Percentiles rank a stretch among this genome's conserved stretches.
Conservation (phyloP, 257 asterid genomes). For the Solanum lycopersicoides region DNA sequence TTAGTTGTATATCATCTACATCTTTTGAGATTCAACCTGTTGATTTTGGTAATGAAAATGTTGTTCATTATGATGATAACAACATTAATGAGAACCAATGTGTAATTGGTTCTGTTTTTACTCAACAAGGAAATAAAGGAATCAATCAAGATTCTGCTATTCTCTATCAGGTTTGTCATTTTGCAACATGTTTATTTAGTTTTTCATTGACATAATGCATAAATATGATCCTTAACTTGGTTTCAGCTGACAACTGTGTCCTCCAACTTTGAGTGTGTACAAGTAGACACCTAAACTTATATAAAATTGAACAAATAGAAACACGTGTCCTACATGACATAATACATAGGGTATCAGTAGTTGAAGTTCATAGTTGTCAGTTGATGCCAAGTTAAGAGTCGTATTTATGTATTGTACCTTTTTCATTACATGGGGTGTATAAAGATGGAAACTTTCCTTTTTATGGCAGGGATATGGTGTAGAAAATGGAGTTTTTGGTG, state of each 20-base stretch:
- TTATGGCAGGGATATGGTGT: conserved; percentile 55
- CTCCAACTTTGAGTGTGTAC: too few species aligned
- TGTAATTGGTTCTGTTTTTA: conserved; percentile 40
- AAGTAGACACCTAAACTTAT: too few species aligned
- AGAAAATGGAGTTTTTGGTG: conserved; percentile 53
- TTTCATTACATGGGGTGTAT: not conserved
- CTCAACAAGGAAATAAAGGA: conserved; percentile 65
- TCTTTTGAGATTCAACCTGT: conserved; percentile 49
- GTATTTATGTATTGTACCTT: not conserved
- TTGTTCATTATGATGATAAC: conserved; percentile 22
- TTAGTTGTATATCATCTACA: conserved; percentile 22
- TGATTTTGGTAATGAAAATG: conserved; percentile 52
- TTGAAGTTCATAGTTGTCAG: too few species aligned
- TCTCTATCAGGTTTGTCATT: conserved; percentile 49
- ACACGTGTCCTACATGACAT: too few species aligned
- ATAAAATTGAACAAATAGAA: too few species aligned
- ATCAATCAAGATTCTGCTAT: conserved; percentile 67
- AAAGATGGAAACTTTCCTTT: not conserved
- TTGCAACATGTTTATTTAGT: not conserved
- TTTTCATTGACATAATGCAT: not conserved
- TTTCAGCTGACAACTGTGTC: rapidly evolving
- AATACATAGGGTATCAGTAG: too few species aligned
- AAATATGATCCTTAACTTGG: too few species aligned
- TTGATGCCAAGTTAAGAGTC: too few species aligned
- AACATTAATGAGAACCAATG: conserved; percentile 2